phyloP scores from a whole-genome alignment of 345 rosid genomes.

The Eucalyptus albens region DNA sequence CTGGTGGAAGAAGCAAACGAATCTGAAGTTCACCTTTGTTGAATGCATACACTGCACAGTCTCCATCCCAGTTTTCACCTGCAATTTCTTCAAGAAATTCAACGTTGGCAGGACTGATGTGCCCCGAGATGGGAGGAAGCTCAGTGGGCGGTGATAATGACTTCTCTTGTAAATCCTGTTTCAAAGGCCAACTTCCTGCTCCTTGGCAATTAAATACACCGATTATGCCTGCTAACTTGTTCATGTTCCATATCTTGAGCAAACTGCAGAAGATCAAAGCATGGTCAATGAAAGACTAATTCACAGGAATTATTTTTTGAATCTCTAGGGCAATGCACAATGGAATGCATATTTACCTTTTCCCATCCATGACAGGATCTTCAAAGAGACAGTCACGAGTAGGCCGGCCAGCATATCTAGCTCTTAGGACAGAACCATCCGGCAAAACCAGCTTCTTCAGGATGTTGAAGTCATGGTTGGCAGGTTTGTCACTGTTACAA shows the following conservation, averaged over 20 bases:
- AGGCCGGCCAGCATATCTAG: slow-evolving; percentile 52
- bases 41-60: slow-evolving; percentile 36
- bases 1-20: not conserved
- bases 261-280: slow-evolving; percentile 19
- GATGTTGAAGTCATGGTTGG: slow-evolving; percentile 29
- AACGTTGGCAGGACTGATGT: slow-evolving; percentile 22
- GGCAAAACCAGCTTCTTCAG: slow-evolving; percentile 49
- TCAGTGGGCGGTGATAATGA: not conserved
- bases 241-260: slow-evolving; percentile 63
- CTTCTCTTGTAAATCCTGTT: slow-evolving; percentile 3
- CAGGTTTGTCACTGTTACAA: slow-evolving; percentile 42
- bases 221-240: slow-evolving; percentile 40
- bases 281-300: not conserved
- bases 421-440: slow-evolving; percentile 57
- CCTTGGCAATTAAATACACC: slow-evolving; percentile 73
- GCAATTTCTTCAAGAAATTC: slow-evolving; percentile 40
- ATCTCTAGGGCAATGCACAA: not conserved
- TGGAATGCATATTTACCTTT: slow-evolving; percentile 19
- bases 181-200: slow-evolving; percentile 48
- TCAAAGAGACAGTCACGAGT: slow-evolving; percentile 51
- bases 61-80: slow-evolving; percentile 35
- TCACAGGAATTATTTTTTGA: not conserved
- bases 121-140: slow-evolving; percentile 16
- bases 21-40: slow-evolving; percentile 18
- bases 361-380: slow-evolving; percentile 57